Conservation (phyloP, 75 land plant genomes). For the Larix kaempferi region DNA sequence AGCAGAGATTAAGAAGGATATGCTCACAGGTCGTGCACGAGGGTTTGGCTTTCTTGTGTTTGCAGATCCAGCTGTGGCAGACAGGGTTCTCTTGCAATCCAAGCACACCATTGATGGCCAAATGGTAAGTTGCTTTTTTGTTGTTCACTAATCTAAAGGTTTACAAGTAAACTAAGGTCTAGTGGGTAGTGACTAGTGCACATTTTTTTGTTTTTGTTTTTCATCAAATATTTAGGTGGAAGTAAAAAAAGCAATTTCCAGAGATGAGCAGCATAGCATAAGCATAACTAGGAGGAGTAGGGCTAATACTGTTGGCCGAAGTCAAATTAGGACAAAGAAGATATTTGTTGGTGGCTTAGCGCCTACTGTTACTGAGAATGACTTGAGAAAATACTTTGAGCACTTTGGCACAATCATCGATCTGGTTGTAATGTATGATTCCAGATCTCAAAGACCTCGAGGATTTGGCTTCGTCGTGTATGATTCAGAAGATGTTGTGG, state of each 20-base stretch:
- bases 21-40: slow-evolving; percentile 30
- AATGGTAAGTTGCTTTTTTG: slow-evolving; percentile 16
- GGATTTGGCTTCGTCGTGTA: too few species aligned
- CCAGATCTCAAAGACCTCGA: too few species aligned
- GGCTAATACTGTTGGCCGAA: too few species aligned
- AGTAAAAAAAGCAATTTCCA: not conserved
- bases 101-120: slow-evolving; percentile 86
- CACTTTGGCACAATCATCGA: too few species aligned
- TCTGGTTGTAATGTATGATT: too few species aligned
- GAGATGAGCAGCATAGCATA: too few species aligned
- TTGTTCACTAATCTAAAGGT: too few species aligned
- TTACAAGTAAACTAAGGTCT: too few species aligned
- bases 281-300: too few species aligned
- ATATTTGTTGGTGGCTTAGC: not conserved
- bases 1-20: slow-evolving; percentile 38
- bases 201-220: not conserved
- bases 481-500: too few species aligned
- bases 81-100: slow-evolving; percentile 55
- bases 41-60: slow-evolving; percentile 40
- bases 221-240: not conserved
- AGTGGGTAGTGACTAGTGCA: not conserved
- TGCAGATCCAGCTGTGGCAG: slow-evolving; percentile 52
- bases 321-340: not conserved
- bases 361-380: too few species aligned
- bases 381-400: too few species aligned